Conservation (phyloP, 805 yeast species). For the Teunomyces pallodes region DNA sequence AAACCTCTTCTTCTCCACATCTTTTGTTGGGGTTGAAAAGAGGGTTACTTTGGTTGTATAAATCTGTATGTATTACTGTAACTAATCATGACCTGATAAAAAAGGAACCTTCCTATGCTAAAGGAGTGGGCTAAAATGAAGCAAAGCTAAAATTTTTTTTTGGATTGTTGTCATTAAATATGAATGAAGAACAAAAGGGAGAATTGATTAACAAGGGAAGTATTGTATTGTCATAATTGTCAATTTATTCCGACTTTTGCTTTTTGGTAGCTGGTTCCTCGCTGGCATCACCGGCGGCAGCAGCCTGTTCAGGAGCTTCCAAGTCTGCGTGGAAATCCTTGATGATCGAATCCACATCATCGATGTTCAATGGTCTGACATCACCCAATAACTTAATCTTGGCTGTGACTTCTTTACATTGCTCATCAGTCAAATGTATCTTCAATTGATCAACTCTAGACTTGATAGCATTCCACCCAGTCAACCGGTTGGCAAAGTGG, state of each 20-base stretch:
- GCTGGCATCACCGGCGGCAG: conserved; percentile 21
- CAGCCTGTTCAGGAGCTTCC: conserved; percentile 28
- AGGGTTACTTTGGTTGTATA: background rate
- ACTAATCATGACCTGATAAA: conserved; percentile 1
- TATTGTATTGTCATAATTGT: background rate
- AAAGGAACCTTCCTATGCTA: conserved; percentile 1
- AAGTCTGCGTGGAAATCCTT: conserved; percentile 51
- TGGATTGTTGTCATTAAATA: background rate
- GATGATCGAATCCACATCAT: conserved; percentile 60
- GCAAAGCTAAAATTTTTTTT: background rate
- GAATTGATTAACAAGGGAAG: background rate
- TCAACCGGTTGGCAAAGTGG: conserved; percentile 58
- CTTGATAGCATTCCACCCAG: conserved; percentile 65
- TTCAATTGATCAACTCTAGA: conserved; percentile 60
- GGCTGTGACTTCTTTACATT: conserved; percentile 53
- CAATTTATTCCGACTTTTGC: conserved; percentile 26
- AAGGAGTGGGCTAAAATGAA: background rate
- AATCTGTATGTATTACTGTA: background rate
- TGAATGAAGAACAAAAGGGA: background rate
- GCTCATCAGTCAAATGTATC: conserved; percentile 54
- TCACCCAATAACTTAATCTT: conserved; percentile 59
- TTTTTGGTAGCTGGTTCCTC: conserved; percentile 39
- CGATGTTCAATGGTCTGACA: conserved; percentile 57
- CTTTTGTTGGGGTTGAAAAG: too few relatives aligned
- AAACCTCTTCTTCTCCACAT: too few relatives aligned